Conservation (phyloP, 2,329 filamentous ascomycete genomes). For the Aspergillus eucalypticola region DNA sequence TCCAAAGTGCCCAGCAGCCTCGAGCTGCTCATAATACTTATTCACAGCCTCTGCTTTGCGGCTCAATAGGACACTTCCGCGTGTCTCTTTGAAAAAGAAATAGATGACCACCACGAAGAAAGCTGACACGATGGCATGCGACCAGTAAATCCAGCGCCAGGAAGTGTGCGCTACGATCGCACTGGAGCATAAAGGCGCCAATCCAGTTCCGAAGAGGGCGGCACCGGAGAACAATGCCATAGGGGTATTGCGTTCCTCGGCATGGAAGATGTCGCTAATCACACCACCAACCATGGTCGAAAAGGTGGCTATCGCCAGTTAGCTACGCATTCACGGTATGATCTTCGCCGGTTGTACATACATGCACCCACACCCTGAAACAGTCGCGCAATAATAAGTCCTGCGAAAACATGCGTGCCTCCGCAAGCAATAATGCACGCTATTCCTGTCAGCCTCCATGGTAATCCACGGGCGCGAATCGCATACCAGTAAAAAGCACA, state of each 20-base stretch:
- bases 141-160: constrained; percentile 89
- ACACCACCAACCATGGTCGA: constrained; percentile 92
- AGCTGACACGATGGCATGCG: constrained; percentile 72
- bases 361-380: constrained; percentile 75
- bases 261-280: constrained; percentile 80
- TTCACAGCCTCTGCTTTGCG: constrained; percentile 74
- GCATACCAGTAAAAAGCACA: constrained; percentile 62
- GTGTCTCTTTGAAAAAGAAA: constrained; percentile 76
- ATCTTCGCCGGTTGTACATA: constrained; percentile 42
- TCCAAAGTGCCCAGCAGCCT: constrained; percentile 62
- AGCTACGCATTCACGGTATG: background rate
- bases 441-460: constrained; percentile 12
- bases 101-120: constrained; percentile 65
- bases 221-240: constrained; percentile 86
- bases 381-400: constrained; percentile 75
- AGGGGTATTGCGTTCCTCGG: constrained; percentile 77
- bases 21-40: constrained; percentile 73
- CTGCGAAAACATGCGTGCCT: constrained; percentile 66
- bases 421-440: constrained; percentile 71
- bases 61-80: constrained; percentile 76
- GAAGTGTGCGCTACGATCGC: constrained; percentile 66
- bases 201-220: constrained; percentile 75
- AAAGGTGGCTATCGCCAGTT: constrained; percentile 55
- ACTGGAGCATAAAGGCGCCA: constrained; percentile 71
- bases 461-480: background rate